A percentile compares a stretch with the other conserved stretches of the same genome.
Evolutionary conservation across 2,329 filamentous ascomycete genomes (phyloP).

Genomic region (Endoconidiophora polonica): DNA sequence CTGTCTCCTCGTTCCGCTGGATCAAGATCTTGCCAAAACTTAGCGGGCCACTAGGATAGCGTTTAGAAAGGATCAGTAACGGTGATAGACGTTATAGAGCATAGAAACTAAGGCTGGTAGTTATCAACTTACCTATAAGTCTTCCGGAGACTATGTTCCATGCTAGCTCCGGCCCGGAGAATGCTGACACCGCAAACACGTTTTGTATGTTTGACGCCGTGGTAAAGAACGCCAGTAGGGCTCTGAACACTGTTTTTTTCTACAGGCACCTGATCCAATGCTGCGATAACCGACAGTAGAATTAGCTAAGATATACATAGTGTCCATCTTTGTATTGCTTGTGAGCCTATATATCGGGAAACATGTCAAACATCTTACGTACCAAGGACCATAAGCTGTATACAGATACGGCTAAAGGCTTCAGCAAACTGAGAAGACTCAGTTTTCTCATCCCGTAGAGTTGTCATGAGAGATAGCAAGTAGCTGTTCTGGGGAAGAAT

Average conservation of each 20-base stretch:
- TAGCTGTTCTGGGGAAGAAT: conserved; percentile 13
- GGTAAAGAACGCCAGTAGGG: conserved; percentile 13
- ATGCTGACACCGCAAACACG: conserved; percentile 21
- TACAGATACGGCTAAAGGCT: conserved; percentile 11
- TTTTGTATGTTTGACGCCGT: conserved; percentile 7
- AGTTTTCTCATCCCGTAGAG: conserved; percentile 12
- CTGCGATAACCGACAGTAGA: background rate
- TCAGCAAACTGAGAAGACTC: conserved; percentile 10
- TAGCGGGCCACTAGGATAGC: conserved; percentile 14
- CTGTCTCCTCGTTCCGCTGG: conserved; percentile 20
- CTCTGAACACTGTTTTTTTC: conserved; percentile 10
- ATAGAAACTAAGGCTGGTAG: background rate
- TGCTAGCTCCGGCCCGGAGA: conserved; percentile 19
- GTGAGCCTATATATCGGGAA: background rate
- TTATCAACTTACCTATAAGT: conserved; percentile 16
- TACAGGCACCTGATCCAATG: conserved; percentile 11
- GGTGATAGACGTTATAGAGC: background rate
- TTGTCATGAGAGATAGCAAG: conserved; percentile 14
- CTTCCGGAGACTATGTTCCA: conserved; percentile 19
- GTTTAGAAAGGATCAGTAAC: background rate
- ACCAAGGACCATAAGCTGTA: conserved; percentile 13
- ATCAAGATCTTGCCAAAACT: conserved; percentile 21
- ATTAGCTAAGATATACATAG: background rate
- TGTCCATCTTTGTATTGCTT: no score
- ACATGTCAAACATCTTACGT: background rate